Conservation (phyloP, 2,329 filamentous ascomycete genomes). For the Ceratocystis alfenasii region DNA sequence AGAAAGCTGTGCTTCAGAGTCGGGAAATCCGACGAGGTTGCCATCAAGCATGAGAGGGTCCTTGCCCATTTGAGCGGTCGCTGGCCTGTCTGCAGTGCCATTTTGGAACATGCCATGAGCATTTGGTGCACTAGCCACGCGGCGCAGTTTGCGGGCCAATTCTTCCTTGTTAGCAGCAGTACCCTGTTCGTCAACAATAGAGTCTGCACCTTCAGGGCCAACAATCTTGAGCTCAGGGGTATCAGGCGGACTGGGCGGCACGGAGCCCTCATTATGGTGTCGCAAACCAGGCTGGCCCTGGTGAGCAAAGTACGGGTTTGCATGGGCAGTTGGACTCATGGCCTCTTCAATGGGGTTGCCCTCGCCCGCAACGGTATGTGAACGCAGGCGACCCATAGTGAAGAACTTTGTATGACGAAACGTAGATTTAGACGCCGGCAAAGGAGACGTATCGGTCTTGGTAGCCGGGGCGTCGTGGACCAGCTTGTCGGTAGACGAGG, state of each 20-base stretch:
- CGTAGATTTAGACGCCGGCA: constrained; percentile 40
- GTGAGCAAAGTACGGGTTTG: constrained; percentile 94
- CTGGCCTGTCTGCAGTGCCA: constrained; percentile 53
- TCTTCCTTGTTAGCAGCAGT: constrained; percentile 82
- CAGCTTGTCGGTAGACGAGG: constrained; percentile 19
- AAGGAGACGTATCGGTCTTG: constrained; percentile 24
- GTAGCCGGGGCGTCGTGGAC: constrained; percentile 14
- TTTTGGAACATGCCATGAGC: constrained; percentile 78
- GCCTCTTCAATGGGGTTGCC: constrained; percentile 80
- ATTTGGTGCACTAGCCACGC: constrained; percentile 93
- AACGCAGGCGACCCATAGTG: constrained; percentile 75
- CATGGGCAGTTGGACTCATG: constrained; percentile 82
- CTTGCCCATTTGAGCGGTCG: constrained; percentile 76
- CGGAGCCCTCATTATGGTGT: constrained; percentile 88
- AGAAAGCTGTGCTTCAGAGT: constrained; percentile 27
- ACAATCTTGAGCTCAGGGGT: constrained; percentile 69
- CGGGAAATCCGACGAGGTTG: constrained; percentile 41
- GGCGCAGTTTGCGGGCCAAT: constrained; percentile 77
- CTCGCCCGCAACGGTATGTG: constrained; percentile 83
- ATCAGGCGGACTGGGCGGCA: constrained; percentile 84
- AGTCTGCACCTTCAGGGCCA: constrained; percentile 45
- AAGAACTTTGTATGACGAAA: constrained; percentile 84
- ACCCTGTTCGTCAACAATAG: constrained; percentile 44
- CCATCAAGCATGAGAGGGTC: constrained; percentile 48
- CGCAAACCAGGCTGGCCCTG: constrained; percentile 86